Percentiles rank a stretch among this genome's conserved stretches.
phyloP scores from a whole-genome alignment of 2,329 filamentous ascomycete species.

The Fusarium bactridioides region DNA sequence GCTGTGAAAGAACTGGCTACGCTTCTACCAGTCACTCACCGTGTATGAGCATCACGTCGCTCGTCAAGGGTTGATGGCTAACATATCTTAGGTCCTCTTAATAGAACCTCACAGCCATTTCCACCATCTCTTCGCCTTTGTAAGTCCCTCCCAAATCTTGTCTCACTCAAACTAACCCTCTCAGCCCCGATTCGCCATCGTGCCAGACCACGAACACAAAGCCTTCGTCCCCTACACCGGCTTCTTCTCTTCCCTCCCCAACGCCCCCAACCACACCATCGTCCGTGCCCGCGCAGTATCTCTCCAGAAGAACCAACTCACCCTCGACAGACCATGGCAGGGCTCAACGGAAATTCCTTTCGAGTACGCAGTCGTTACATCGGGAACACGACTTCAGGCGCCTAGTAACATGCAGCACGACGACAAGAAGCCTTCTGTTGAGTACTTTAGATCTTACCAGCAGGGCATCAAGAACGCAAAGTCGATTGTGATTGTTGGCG shows the following conservation, averaged over 20 bases:
- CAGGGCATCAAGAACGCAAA: conserved; percentile 28
- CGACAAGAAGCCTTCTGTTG: conserved; percentile 29
- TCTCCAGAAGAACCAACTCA: conserved; percentile 29
- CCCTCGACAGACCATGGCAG: conserved; percentile 36
- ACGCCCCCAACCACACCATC: conserved; percentile 30
- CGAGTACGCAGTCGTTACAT: conserved; percentile 36
- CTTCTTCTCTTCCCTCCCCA: conserved; percentile 26
- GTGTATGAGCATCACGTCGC: conserved; percentile 1
- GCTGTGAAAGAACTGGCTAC: conserved; percentile 37
- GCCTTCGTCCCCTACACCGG: conserved; percentile 59
- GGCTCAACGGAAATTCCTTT: conserved; percentile 35
- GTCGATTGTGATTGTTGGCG: conserved; percentile 37
- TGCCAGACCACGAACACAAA: conserved; percentile 53
- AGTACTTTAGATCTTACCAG: conserved; percentile 37
- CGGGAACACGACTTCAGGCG: conserved; percentile 34
- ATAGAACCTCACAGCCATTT: conserved; percentile 62
- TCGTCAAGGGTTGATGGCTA: background rate
- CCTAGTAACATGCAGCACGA: conserved; percentile 39
- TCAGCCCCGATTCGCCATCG: conserved; percentile 54
- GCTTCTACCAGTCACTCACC: conserved; percentile 31
- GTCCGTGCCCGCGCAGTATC: conserved; percentile 26
- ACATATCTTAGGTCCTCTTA: conserved; percentile 48
- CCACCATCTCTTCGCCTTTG: conserved; percentile 57
- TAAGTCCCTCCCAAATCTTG: background rate
- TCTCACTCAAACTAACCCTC: background rate